These are phyloP conservation scores for Talaromyces atroroseus DNA, from an alignment of 2,329 filamentous ascomycete genomes.

Conservation along the genomic window DNA sequence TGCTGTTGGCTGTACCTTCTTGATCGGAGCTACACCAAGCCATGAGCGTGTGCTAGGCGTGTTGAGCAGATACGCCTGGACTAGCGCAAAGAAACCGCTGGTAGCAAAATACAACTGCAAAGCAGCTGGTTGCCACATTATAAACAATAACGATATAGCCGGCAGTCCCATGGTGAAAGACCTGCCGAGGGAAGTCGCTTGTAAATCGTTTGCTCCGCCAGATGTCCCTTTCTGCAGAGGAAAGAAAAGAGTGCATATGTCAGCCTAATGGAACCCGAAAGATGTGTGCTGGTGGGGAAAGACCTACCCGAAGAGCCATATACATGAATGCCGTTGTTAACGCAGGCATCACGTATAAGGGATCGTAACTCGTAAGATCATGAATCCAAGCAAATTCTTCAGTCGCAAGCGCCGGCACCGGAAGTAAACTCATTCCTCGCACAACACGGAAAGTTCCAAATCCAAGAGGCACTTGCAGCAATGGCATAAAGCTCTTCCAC, in stretches of 20 bases:
- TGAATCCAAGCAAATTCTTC: slow-evolving; percentile 72
- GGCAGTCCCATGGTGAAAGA: slow-evolving; percentile 46
- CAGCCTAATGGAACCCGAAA: background rate
- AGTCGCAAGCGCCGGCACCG: slow-evolving; percentile 70
- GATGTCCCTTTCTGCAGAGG: slow-evolving; percentile 30
- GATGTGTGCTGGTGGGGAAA: too few relatives aligned
- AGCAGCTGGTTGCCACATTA: slow-evolving; percentile 50
- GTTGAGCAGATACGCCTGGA: slow-evolving; percentile 45
- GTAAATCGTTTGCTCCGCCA: slow-evolving; percentile 16
- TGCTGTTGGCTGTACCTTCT: background rate
- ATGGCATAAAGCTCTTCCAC: slow-evolving; percentile 49
- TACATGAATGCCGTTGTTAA: slow-evolving; percentile 54
- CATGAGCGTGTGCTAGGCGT: slow-evolving; percentile 25
- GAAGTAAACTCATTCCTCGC: slow-evolving; percentile 66
- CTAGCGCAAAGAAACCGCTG: slow-evolving; percentile 31
- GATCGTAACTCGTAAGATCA: slow-evolving; percentile 72
- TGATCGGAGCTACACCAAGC: slow-evolving; percentile 21
- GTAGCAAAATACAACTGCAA: slow-evolving; percentile 60
- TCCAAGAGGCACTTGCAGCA: slow-evolving; percentile 66
- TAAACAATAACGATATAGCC: slow-evolving; percentile 48
- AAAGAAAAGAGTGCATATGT: background rate
- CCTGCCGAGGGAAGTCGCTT: slow-evolving; percentile 25
- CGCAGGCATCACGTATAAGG: slow-evolving; percentile 68
- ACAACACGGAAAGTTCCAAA: slow-evolving; percentile 77
- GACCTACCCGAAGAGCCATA: slow-evolving; percentile 53